These are phyloP conservation scores for Exsudoporus frostii DNA, from an alignment of 768 basidiomycete species.

Conservation along the genomic window DNA sequence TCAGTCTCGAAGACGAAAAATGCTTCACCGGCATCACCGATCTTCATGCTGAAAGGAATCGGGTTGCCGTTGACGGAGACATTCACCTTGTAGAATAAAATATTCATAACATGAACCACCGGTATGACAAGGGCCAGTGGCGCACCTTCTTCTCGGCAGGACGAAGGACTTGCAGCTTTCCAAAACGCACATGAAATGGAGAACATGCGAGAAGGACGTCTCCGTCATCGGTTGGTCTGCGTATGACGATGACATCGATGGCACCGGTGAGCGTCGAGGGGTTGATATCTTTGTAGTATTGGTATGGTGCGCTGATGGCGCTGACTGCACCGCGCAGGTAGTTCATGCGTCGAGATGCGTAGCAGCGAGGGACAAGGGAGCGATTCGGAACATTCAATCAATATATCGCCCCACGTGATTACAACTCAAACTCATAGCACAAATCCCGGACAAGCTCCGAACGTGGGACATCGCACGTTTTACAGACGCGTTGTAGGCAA, in stretches of 20 bases:
- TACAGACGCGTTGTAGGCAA: neutral
- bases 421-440: neutral
- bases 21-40: constrained; percentile 97
- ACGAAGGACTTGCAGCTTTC: constrained; percentile 92
- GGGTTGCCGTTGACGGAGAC: constrained; percentile 81
- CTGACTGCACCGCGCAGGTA: constrained; percentile 84
- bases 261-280: constrained; percentile 96
- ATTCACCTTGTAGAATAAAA: constrained; percentile 61
- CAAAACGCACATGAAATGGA: constrained; percentile 97
- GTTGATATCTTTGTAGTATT: constrained; percentile 93
- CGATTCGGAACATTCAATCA: neutral
- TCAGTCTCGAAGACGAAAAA: constrained; percentile 99
- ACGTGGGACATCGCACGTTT: neutral
- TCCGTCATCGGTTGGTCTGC: constrained; percentile 62
- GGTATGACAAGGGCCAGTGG: neutral
- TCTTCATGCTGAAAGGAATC: constrained; percentile 96
- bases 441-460: neutral
- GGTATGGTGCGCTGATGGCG: constrained; percentile 82
- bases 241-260: constrained; percentile 97
- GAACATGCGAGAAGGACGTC: constrained; percentile 78
- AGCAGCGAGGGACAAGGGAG: neutral
- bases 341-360: constrained; percentile 53
- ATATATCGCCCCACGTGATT: constrained; percentile 18
- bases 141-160: constrained; percentile 91
- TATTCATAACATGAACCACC: neutral